Percentiles rank a stretch among this genome's conserved stretches.
Evolutionary conservation across 495 filamentous ascomycete species (phyloP).

Genomic region (Penicillium canescens): DNA sequence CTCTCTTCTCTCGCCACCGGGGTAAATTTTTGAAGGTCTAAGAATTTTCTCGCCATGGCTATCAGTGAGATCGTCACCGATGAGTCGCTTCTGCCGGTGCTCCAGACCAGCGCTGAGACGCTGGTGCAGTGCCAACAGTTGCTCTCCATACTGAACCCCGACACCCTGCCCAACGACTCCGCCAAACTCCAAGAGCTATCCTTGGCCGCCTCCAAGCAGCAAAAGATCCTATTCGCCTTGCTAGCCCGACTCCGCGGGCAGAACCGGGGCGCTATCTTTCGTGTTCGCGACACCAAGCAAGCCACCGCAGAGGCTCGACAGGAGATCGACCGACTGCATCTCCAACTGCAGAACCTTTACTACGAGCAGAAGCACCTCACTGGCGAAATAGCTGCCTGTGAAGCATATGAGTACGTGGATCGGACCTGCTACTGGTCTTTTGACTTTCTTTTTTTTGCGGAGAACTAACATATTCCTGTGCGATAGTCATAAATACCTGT

Average conservation of each 20-base stretch:
- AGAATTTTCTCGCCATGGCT: slow-evolving; percentile 36
- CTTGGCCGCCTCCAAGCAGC: slow-evolving; percentile 68
- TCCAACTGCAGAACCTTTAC: slow-evolving; percentile 92
- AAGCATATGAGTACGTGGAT: slow-evolving; percentile 82
- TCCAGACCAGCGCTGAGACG: slow-evolving; percentile 67
- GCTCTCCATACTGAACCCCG: slow-evolving; percentile 58
- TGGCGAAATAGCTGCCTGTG: slow-evolving; percentile 88
- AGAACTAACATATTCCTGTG: slow-evolving; percentile 18
- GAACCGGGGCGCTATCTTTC: slow-evolving; percentile 77
- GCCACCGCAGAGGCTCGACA: slow-evolving; percentile 82
- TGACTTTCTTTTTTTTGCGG: background rate
- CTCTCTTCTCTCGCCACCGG: slow-evolving; percentile 7
- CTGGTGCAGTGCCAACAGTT: slow-evolving; percentile 74
- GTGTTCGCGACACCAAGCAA: slow-evolving; percentile 82
- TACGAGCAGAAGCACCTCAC: slow-evolving; percentile 92
- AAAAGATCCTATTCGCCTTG: slow-evolving; percentile 77
- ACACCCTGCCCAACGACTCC: slow-evolving; percentile 32
- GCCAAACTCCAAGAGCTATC: slow-evolving; percentile 49
- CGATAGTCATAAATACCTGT: slow-evolving; percentile 79
- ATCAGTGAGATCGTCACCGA: slow-evolving; percentile 68
- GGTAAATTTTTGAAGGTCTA: background rate
- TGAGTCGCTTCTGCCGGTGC: slow-evolving; percentile 65
- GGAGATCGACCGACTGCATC: slow-evolving; percentile 87
- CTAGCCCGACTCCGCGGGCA: slow-evolving; percentile 79
- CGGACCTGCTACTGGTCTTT: background rate